phyloP scores from a whole-genome alignment of 345 rosid species.

The Citrus sp. region DNA sequence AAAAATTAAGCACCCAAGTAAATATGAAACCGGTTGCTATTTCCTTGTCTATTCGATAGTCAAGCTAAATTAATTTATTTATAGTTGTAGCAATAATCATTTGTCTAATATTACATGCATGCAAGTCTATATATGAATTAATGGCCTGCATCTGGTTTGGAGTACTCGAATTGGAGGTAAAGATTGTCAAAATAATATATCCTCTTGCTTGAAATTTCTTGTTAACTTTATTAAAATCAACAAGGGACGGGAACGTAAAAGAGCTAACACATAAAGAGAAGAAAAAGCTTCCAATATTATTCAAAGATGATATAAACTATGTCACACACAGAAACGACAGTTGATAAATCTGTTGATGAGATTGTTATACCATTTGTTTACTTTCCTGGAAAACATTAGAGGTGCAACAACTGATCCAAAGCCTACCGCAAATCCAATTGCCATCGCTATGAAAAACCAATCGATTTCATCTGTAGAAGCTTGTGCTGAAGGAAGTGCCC shows the following conservation, averaged over 20 bases:
- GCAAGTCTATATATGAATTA: too few species aligned
- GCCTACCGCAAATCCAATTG: constrained; percentile 26
- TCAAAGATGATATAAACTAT: neutral
- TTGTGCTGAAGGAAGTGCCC: neutral
- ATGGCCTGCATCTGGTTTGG: too few species aligned
- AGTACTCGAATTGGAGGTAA: too few species aligned
- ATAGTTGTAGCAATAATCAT: too few species aligned
- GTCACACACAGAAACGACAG: neutral
- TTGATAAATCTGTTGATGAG: constrained; percentile 34
- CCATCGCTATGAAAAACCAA: neutral
- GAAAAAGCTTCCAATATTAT: neutral
- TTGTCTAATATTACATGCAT: too few species aligned
- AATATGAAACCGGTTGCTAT: too few species aligned
- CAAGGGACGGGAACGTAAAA: neutral
- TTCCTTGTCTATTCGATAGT: too few species aligned
- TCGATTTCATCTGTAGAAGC: neutral
- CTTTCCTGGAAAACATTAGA: constrained; percentile 23
- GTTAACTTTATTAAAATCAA: too few species aligned
- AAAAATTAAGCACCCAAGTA: too few species aligned
- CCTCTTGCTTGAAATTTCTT: too few species aligned
- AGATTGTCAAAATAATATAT: too few species aligned
- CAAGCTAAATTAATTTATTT: too few species aligned
- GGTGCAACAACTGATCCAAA: constrained; percentile 20
- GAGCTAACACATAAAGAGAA: neutral
- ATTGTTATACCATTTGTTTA: constrained; percentile 22